Conservation (phyloP, 345 rosid genomes). For the Rhodamnia argentea region DNA sequence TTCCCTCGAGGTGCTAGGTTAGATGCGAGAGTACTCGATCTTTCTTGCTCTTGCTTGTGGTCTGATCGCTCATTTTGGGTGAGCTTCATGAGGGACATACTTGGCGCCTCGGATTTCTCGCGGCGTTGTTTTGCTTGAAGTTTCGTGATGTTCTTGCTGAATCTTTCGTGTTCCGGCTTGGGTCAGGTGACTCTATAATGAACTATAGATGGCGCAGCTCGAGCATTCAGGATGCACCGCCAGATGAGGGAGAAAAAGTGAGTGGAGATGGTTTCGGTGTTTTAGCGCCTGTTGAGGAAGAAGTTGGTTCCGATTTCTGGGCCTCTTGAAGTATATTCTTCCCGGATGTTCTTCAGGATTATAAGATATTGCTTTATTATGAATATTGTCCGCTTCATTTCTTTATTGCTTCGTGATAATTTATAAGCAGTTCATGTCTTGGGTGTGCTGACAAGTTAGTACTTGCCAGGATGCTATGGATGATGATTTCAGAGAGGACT, state of each 20-base stretch:
- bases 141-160: neutral
- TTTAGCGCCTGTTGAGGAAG: neutral
- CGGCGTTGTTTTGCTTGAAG: neutral
- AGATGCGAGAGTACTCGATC: neutral
- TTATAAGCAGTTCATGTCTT: neutral
- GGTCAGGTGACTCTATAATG: neutral
- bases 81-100: neutral
- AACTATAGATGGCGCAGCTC: neutral
- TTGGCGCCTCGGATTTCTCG: neutral
- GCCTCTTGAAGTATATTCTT: too few species aligned
- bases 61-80: neutral
- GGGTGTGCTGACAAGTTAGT: neutral
- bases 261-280: neutral
- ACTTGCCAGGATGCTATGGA: conserved; percentile 10
- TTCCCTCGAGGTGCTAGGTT: neutral
- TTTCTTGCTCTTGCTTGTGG: neutral
- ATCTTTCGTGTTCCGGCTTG: neutral
- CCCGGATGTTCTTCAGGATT: neutral
- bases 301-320: neutral
- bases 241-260: neutral
- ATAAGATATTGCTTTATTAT: too few species aligned
- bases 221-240: neutral
- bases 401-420: neutral
- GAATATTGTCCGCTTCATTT: too few species aligned
- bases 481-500: conserved; percentile 65